Conservation (phyloP, 345 rosid genomes). For the Corchorus capsularis region DNA sequence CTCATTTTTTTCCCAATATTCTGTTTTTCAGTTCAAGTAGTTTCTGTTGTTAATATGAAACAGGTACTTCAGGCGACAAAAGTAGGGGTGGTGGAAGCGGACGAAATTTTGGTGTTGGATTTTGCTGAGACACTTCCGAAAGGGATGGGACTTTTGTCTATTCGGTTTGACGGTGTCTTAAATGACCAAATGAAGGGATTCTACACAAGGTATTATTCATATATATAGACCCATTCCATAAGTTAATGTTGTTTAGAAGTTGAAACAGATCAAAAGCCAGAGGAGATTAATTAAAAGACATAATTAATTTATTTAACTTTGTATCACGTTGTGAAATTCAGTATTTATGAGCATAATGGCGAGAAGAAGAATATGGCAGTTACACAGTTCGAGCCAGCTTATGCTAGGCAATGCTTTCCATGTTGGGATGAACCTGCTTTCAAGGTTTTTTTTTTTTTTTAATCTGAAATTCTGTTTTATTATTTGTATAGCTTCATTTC, state of each 20-base stretch:
- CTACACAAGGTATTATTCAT: constrained; percentile 60
- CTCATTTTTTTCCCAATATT: too few relatives aligned
- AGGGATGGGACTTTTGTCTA: constrained; percentile 61
- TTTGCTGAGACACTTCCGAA: constrained; percentile 59
- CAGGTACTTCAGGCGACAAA: constrained; percentile 59
- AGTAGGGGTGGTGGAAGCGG: constrained; percentile 55
- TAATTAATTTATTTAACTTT: neutral
- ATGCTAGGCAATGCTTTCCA: constrained; percentile 94
- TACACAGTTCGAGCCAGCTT: constrained; percentile 95
- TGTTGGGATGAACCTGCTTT: constrained; percentile 99
- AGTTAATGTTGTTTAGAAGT: neutral
- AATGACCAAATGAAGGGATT: constrained; percentile 93
- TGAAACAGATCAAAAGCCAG: neutral
- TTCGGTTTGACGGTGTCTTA: constrained; percentile 63
- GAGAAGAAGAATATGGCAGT: constrained; percentile 97
- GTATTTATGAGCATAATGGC: constrained; percentile 73
- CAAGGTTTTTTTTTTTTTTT: constrained; percentile 54
- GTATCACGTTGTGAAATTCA: constrained; percentile 21
- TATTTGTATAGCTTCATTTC: neutral
- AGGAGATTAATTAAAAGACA: neutral
- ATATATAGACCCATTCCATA: neutral
- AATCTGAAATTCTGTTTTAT: neutral
- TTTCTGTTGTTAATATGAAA: constrained; percentile 1
- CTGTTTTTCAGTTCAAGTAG: too few relatives aligned
- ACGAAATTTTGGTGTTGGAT: constrained; percentile 78